A percentile compares a stretch with the other conserved stretches of the same genome.
These are phyloP conservation scores for Hyaloscypha bicolor DNA, from an alignment of 495 filamentous ascomycete genomes.

Conservation along the genomic window DNA sequence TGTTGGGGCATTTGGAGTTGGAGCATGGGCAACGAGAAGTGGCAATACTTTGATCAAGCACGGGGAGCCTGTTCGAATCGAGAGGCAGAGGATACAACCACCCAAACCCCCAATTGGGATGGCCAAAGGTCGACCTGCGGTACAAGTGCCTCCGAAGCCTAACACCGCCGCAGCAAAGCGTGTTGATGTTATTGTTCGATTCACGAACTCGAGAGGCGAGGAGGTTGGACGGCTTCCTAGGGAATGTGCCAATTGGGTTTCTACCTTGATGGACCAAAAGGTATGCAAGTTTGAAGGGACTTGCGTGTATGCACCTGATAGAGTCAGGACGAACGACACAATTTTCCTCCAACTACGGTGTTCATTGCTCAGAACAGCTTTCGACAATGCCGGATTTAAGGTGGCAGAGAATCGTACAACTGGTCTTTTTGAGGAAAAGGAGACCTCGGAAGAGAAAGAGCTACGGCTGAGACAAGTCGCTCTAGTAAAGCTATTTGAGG, in stretches of 20 bases:
- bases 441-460: conserved; percentile 82
- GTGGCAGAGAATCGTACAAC: conserved; percentile 70
- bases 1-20: conserved; percentile 88
- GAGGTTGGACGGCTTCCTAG: conserved; percentile 90
- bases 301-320: conserved; percentile 89
- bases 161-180: conserved; percentile 54
- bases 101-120: conserved; percentile 41
- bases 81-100: conserved; percentile 75
- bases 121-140: conserved; percentile 51
- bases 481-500: conserved; percentile 84
- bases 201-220: conserved; percentile 76
- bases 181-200: conserved; percentile 88
- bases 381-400: conserved; percentile 61
- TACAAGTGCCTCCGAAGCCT: conserved; percentile 35
- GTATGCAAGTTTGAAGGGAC: conserved; percentile 84
- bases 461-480: conserved; percentile 85
- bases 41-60: conserved; percentile 72
- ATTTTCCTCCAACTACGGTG: conserved; percentile 85
- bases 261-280: conserved; percentile 87
- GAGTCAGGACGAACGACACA: conserved; percentile 86
- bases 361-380: conserved; percentile 72
- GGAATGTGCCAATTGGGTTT: conserved; percentile 92
- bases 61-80: conserved; percentile 79
- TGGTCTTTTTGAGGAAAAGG: conserved; percentile 76
- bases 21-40: conserved; percentile 89